These are phyloP conservation scores for Chalara sp. DNA, from an alignment of 2,329 filamentous ascomycete genomes.

Conservation along the genomic window DNA sequence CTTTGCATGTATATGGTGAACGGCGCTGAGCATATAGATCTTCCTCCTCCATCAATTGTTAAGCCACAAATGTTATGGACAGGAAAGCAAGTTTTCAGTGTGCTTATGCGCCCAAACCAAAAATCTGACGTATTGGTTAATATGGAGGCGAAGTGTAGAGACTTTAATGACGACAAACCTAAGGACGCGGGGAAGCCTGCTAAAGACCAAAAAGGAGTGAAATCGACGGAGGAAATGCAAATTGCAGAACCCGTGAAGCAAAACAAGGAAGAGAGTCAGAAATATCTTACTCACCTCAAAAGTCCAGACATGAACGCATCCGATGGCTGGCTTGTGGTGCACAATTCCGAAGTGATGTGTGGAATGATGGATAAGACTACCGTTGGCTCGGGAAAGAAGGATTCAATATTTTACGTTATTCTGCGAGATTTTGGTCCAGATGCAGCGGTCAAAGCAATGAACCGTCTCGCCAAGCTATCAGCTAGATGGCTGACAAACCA, in stretches of 20 bases:
- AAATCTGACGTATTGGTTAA: constrained; percentile 80
- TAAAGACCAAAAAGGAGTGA: neutral
- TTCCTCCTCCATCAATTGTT: constrained; percentile 80
- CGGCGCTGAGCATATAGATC: constrained; percentile 66
- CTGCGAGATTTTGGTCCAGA: constrained; percentile 91
- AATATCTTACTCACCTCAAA: constrained; percentile 29
- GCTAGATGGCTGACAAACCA: constrained; percentile 82
- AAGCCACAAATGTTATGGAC: constrained; percentile 90
- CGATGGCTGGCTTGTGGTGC: constrained; percentile 85
- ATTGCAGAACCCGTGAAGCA: neutral
- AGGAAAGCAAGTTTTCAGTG: constrained; percentile 91
- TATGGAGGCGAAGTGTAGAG: constrained; percentile 84
- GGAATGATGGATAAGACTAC: constrained; percentile 97
- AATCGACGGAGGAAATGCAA: too few relatives aligned
- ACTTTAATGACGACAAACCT: constrained; percentile 56
- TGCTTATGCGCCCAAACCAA: constrained; percentile 84
- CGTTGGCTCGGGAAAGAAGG: constrained; percentile 95
- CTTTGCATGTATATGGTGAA: constrained; percentile 94
- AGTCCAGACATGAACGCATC: constrained; percentile 72
- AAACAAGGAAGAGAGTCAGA: too few relatives aligned
- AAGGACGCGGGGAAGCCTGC: neutral
- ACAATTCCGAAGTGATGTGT: constrained; percentile 97
- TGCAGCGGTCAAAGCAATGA: constrained; percentile 86
- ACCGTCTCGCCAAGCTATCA: constrained; percentile 82
- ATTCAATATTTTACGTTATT: constrained; percentile 95